Percentiles rank a stretch among this genome's conserved stretches.
phyloP scores from a whole-genome alignment of 2,329 filamentous ascomycete species.

The Trichoderma hamatum region DNA sequence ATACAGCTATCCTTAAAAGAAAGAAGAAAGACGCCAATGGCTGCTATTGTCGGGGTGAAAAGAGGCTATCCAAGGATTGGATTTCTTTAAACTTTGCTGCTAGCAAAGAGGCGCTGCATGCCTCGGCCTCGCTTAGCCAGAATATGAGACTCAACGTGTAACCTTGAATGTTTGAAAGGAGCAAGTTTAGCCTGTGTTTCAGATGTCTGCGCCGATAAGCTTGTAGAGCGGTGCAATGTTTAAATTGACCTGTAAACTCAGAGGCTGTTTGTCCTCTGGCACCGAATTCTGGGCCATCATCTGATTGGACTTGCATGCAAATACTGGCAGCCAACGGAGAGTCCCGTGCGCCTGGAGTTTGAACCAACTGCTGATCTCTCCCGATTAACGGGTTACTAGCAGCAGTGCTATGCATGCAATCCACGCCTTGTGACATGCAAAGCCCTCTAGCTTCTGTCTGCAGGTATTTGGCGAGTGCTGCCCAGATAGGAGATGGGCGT shows the following conservation, averaged over 20 bases:
- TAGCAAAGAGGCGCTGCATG: not conserved
- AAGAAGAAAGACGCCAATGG: not conserved
- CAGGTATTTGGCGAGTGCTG: not conserved
- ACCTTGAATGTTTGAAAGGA: not conserved
- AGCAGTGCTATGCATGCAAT: not conserved
- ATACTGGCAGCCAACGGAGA: not conserved
- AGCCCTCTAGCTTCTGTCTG: not conserved
- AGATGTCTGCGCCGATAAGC: not conserved
- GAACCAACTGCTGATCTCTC: not conserved
- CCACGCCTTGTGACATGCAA: not conserved
- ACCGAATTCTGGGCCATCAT: not conserved
- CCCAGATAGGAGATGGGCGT: not conserved
- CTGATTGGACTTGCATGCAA: not conserved
- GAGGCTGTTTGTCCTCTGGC: not conserved
- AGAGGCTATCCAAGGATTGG: not conserved
- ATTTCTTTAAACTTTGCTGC: not conserved
- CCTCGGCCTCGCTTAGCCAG: constrained; percentile 11
- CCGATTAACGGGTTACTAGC: not conserved
- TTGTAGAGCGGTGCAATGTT: not conserved
- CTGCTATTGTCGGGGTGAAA: not conserved
- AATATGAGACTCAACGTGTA: constrained; percentile 1
- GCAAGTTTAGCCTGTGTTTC: not conserved
- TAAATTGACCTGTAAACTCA: not conserved
- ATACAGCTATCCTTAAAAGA: not conserved
- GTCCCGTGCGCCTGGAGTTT: not conserved